phyloP scores from a whole-genome alignment of 2,329 filamentous ascomycete species.

The Xylaria sp. region DNA sequence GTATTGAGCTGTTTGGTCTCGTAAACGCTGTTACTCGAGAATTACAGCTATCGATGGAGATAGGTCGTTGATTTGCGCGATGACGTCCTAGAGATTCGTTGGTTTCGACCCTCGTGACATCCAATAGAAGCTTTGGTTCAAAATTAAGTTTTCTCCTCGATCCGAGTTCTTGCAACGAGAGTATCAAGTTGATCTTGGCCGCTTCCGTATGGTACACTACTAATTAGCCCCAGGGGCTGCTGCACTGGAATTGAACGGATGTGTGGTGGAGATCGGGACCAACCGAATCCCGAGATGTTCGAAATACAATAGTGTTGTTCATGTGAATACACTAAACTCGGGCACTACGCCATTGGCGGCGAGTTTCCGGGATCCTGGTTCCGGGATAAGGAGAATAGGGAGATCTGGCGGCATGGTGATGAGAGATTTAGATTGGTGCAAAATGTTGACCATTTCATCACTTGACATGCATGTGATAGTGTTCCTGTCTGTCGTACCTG shows the following conservation, averaged over 20 bases:
- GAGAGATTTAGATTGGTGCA: background rate
- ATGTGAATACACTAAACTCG: conserved; percentile 8
- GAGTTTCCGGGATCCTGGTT: conserved; percentile 5
- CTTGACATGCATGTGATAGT: background rate
- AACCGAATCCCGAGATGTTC: background rate
- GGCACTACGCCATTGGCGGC: background rate
- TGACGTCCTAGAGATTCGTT: background rate
- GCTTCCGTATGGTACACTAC: background rate
- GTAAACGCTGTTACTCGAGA: background rate
- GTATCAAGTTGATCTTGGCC: conserved; percentile 17
- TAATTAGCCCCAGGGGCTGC: conserved; percentile 13
- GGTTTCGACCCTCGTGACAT: background rate
- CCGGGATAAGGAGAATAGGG: background rate
- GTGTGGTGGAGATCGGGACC: conserved; percentile 19
- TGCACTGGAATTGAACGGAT: background rate
- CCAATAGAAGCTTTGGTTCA: conserved; percentile 11
- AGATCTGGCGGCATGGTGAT: conserved; percentile 3
- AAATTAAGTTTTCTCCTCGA: conserved; percentile 10
- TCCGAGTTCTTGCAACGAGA: background rate
- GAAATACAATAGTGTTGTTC: background rate
- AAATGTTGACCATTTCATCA: background rate
- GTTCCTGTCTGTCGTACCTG: background rate
- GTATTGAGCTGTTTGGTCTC: background rate
- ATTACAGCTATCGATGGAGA: background rate
- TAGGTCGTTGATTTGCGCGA: background rate